Evolutionary conservation across 2,329 filamentous ascomycete genomes (phyloP).

Genomic region (Apiospora rasikravindrae): DNA sequence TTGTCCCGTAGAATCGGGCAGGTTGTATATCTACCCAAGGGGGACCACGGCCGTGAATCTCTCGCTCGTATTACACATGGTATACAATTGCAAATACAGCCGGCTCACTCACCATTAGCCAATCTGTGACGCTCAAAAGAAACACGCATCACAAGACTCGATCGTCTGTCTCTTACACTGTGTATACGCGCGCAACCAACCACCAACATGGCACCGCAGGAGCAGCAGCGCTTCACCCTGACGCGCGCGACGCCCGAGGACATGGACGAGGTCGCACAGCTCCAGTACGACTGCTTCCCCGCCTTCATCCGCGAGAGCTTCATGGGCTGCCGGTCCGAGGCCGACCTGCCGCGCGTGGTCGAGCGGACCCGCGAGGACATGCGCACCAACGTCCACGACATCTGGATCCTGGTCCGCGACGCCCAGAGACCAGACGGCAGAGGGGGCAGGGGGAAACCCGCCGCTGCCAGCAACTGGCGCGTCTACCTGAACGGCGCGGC

Average conservation of each 20-base stretch:
- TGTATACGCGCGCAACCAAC: not conserved
- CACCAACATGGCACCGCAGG: not conserved
- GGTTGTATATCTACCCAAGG: not conserved
- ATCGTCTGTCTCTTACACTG: not conserved
- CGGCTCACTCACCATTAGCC: not conserved
- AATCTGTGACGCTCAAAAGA: not conserved
- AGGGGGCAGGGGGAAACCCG: constrained; percentile 34
- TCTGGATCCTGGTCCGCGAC: constrained; percentile 45
- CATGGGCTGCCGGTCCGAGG: constrained; percentile 29
- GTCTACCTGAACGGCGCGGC: constrained; percentile 34
- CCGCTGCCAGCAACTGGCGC: constrained; percentile 43
- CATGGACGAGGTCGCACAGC: constrained; percentile 24
- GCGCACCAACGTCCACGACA: constrained; percentile 34
- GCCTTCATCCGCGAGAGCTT: constrained; percentile 23
- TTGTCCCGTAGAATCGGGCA: not conserved
- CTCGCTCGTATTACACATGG: not conserved
- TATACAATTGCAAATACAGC: not conserved
- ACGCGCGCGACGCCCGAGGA: constrained; percentile 22
- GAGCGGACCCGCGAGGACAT: constrained; percentile 25
- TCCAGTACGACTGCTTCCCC: constrained; percentile 27
- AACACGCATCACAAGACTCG: not conserved
- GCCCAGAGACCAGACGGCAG: constrained; percentile 29
- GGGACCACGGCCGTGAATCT: not conserved
- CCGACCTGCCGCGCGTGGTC: constrained; percentile 29
- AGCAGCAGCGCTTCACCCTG: not conserved